Percentiles rank a stretch among this genome's conserved stretches.
These are phyloP conservation scores for Pilatotrama ljubarskyi DNA, from an alignment of 768 basidiomycete genomes.

Conservation along the genomic window DNA sequence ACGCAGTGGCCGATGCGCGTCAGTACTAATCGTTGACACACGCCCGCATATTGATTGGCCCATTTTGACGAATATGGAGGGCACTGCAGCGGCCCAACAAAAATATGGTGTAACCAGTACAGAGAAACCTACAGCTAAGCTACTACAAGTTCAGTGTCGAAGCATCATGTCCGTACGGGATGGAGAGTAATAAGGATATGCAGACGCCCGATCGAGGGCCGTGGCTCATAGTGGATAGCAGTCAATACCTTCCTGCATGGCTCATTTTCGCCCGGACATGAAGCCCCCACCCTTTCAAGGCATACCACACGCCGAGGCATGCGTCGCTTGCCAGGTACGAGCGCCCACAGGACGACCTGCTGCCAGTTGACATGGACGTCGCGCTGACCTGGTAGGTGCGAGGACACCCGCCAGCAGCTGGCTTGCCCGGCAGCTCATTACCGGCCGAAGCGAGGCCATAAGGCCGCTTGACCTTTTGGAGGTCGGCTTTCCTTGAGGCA, in stretches of 20 bases:
- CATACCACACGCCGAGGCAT: conserved; percentile 16
- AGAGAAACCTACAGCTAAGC: conserved; percentile 5
- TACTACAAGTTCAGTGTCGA: conserved; percentile 16
- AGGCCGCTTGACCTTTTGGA: not conserved
- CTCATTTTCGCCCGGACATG: conserved; percentile 20
- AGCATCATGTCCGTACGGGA: conserved; percentile 4
- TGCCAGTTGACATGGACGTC: conserved; percentile 11
- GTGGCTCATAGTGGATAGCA: not conserved
- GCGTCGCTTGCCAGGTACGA: conserved; percentile 8
- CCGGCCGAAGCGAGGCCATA: not conserved
- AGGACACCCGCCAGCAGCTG: not conserved
- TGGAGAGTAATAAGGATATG: conserved; percentile 10
- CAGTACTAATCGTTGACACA: conserved; percentile 12
- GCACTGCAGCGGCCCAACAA: not conserved
- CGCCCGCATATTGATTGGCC: conserved; percentile 13
- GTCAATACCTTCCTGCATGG: conserved; percentile 14
- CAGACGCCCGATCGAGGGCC: conserved; percentile 10
- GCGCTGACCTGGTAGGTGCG: conserved; percentile 10
- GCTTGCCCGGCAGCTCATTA: not conserved
- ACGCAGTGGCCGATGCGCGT: conserved; percentile 3
- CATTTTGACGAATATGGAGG: not conserved
- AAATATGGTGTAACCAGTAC: not conserved
- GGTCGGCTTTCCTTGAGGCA: conserved; percentile 3
- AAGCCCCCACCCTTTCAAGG: conserved; percentile 17
- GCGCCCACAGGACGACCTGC: conserved; percentile 8